phyloP scores from a whole-genome alignment of 306 rosid genomes.

The Heteromeles arbutifolia region DNA sequence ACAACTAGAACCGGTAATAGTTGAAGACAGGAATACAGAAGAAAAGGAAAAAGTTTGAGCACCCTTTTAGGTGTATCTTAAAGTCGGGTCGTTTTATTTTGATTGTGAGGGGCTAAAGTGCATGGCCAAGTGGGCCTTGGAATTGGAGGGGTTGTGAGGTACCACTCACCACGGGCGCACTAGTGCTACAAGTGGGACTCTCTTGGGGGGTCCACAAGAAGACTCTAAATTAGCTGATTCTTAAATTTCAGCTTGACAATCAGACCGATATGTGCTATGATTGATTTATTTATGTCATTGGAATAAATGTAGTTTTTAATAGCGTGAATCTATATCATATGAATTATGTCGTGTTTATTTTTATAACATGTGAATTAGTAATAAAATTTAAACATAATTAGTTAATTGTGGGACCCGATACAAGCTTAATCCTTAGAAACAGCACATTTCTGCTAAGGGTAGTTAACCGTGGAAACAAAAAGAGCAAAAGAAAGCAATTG shows the following conservation, averaged over 20 bases:
- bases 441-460: not conserved
- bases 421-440: not conserved
- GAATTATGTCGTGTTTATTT: too few species aligned
- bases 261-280: too few species aligned
- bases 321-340: too few species aligned
- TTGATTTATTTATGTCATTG: too few species aligned
- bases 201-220: not conserved
- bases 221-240: not conserved
- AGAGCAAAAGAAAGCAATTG: not conserved
- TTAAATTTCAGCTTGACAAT: too few species aligned
- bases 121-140: not conserved
- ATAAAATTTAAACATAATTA: not conserved
- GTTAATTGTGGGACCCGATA: not conserved
- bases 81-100: not conserved
- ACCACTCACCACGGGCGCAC: conserved; percentile 6
- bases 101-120: not conserved
- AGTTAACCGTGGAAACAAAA: not conserved
- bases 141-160: not conserved
- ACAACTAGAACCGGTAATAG: not conserved
- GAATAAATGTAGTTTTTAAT: too few species aligned
- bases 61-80: not conserved
- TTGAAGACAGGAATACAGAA: not conserved
- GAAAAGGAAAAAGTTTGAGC: not conserved
- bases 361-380: too few species aligned
- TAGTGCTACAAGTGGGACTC: conserved; percentile 9